Evolutionary conservation across 176 grass and related monocot species (phyloP), one percentile per base, ranked within the genome.

Genomic region (Thinopyrum elongatum): DNA sequence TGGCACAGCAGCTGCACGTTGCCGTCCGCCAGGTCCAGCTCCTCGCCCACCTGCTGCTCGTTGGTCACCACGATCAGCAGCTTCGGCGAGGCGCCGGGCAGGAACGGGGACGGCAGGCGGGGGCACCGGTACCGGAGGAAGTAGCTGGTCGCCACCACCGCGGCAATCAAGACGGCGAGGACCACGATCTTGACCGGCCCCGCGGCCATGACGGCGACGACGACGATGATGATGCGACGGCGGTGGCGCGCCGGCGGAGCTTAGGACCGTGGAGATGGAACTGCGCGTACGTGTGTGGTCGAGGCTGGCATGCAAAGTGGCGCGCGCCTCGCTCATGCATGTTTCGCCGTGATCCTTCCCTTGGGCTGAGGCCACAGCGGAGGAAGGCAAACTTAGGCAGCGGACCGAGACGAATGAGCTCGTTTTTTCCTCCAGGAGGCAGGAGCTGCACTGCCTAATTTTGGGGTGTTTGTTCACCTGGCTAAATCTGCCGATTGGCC

Each of bases 11-110:
- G 89, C 81, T 87, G 85, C 76, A 91, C 81, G 89, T 76, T 80
- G 85, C 81, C 76, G 76, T 87, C 85, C 28, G 81, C 49, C 2
- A 91, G 81, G 89, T 91, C 89, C 85, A 91, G 83, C 28, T 87
- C 89, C 68, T 84, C 89, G 69, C 89, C 89, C 12, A 87, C 89
- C 81, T 91, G 69, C 89, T 91, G 89, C 76, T 87, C 75, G 89
- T 91, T 91, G 22, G 13, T 76, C 76, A 91, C 81, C 68, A 84
- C 29, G 49, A 91, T 80, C 80, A 84, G 28, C 11, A 35, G 75
- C 28, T 53, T 53, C 49, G 6, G 76, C 12, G 1, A 17, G 2
- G 8, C 81, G 69, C 17, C n/a, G 11, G 59, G 2, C 5, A 80
- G 0, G 85, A 84, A 91, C 1, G 89, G 85, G 5, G 76, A 51